These are phyloP conservation scores for Ceratocystis ficicola DNA, from an alignment of 2,329 filamentous ascomycete genomes.

Conservation along the genomic window DNA sequence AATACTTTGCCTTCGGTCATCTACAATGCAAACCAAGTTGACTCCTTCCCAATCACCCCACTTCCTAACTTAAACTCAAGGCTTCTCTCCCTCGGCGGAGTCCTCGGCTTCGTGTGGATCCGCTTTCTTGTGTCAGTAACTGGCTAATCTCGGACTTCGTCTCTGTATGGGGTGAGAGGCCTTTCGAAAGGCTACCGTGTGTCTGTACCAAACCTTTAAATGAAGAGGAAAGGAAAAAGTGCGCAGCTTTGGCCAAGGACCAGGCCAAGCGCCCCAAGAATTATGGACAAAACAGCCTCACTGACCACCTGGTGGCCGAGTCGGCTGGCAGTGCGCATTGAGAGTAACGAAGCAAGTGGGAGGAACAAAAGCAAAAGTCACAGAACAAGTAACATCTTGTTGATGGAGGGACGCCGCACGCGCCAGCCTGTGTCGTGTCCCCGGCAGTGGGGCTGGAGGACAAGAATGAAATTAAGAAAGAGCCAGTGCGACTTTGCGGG, in stretches of 20 bases:
- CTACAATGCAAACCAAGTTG: not conserved
- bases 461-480: slow-evolving; percentile 2
- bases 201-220: slow-evolving; percentile 10
- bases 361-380: not conserved
- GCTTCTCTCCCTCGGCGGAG: not conserved
- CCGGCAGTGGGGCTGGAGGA: not conserved
- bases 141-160: not conserved
- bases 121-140: not conserved
- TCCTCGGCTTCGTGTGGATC: slow-evolving; percentile 5
- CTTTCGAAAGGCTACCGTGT: not conserved
- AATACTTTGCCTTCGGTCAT: not conserved
- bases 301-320: not conserved
- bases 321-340: slow-evolving; percentile 9
- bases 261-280: not conserved
- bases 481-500: not conserved
- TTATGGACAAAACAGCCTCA: slow-evolving; percentile 3
- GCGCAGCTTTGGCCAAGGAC: not conserved
- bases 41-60: not conserved
- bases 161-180: not conserved
- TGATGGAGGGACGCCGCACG: not conserved
- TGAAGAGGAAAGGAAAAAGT: slow-evolving; percentile 10
- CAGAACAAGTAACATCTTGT: slow-evolving; percentile 1
- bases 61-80: slow-evolving; percentile 2
- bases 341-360: not conserved
- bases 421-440: not conserved